A percentile compares a stretch with the other conserved stretches of the same genome.
phyloP scores from a whole-genome alignment of 495 filamentous ascomycete species.

The Penicillium robsamsonii region DNA sequence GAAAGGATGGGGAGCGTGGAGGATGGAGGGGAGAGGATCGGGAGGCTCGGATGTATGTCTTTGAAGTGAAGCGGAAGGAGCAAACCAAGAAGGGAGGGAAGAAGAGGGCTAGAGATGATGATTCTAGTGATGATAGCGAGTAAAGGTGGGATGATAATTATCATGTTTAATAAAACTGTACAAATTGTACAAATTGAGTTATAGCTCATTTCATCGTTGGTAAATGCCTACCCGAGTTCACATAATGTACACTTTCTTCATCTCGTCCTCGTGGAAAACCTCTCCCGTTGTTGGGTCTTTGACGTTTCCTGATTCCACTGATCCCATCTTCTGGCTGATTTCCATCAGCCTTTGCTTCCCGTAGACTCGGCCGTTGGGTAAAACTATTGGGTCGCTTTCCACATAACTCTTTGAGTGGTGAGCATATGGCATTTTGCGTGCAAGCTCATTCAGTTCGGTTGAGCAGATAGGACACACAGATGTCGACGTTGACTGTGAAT shows the following conservation, averaged over 20 bases:
- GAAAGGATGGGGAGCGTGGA: slow-evolving; percentile 50
- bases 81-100: slow-evolving; percentile 26
- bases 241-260: slow-evolving; percentile 91
- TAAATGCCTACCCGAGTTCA: slow-evolving; percentile 29
- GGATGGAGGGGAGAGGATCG: slow-evolving; percentile 81
- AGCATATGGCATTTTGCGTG: slow-evolving; percentile 84
- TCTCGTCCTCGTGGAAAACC: slow-evolving; percentile 54
- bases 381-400: slow-evolving; percentile 77
- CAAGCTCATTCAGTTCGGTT: slow-evolving; percentile 89
- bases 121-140: slow-evolving; percentile 45
- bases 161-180: not conserved
- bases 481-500: slow-evolving; percentile 56
- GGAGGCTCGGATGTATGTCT: slow-evolving; percentile 72
- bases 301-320: slow-evolving; percentile 54
- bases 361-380: slow-evolving; percentile 87
- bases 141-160: not conserved
- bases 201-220: not conserved
- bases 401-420: slow-evolving; percentile 91
- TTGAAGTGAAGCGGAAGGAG: slow-evolving; percentile 61
- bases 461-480: slow-evolving; percentile 92
- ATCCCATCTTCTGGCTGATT: slow-evolving; percentile 65
- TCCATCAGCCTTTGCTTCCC: slow-evolving; percentile 70
- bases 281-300: slow-evolving; percentile 81
- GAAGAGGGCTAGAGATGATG: slow-evolving; percentile 46
- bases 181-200: not conserved